Percentiles rank a stretch among this genome's conserved stretches.
Conservation (phyloP, 1,139 yeast species). For the Kodamaea ohmeri region DNA sequence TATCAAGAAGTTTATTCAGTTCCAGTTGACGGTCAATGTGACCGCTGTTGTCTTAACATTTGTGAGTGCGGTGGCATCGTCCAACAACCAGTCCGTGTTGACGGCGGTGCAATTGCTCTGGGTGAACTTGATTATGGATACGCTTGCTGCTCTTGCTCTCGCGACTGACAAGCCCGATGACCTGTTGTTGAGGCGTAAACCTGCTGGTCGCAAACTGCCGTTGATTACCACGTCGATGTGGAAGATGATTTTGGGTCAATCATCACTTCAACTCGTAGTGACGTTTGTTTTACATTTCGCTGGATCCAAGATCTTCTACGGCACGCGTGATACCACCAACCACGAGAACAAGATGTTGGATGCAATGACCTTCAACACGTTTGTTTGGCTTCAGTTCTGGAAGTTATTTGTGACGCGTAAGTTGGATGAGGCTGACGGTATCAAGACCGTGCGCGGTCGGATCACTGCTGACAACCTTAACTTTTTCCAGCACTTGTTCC, state of each 20-base stretch:
- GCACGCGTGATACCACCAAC: slow-evolving; percentile 32
- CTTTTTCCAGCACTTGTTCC: slow-evolving; percentile 75
- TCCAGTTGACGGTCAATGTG: slow-evolving; percentile 91
- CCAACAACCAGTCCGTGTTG: slow-evolving; percentile 76
- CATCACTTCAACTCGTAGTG: slow-evolving; percentile 69
- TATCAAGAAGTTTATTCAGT: slow-evolving; percentile 91
- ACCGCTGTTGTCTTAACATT: slow-evolving; percentile 94
- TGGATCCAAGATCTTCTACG: slow-evolving; percentile 62
- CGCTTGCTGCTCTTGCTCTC: slow-evolving; percentile 93
- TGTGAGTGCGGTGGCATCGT: slow-evolving; percentile 85
- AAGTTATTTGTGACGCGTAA: slow-evolving; percentile 89
- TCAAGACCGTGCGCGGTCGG: slow-evolving; percentile 55
- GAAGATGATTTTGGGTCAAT: slow-evolving; percentile 96
- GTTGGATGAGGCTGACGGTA: slow-evolving; percentile 81
- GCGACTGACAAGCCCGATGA: slow-evolving; percentile 97
- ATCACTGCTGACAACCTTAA: slow-evolving; percentile 63
- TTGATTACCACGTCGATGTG: slow-evolving; percentile 91
- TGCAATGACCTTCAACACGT: slow-evolving; percentile 90
- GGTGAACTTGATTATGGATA: slow-evolving; percentile 98
- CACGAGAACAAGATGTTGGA: slow-evolving; percentile 59
- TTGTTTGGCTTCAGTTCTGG: slow-evolving; percentile 97
- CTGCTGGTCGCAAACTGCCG: slow-evolving; percentile 79
- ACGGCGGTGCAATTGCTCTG: slow-evolving; percentile 96
- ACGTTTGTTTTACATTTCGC: slow-evolving; percentile 82
- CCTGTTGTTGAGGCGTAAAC: slow-evolving; percentile 71